Conservation (phyloP, 1,284 basidiomycete genomes). For the Cystobasidiaceae sp. region DNA sequence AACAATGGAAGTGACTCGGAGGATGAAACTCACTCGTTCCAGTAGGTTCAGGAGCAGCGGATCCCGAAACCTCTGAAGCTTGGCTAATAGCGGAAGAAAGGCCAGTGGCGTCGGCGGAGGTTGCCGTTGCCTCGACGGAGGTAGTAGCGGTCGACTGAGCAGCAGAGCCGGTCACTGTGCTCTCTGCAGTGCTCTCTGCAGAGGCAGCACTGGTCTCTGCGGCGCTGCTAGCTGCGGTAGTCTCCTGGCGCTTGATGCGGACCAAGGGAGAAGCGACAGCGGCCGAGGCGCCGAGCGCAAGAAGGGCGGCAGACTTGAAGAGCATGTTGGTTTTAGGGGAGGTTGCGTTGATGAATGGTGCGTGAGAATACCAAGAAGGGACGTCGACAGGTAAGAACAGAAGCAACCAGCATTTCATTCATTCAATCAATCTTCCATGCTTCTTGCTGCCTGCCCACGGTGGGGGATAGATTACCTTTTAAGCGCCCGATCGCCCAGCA, state of each 20-base stretch:
- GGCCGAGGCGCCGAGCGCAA: slow-evolving; percentile 28
- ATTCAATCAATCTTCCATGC: background rate
- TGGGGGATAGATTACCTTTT: too few species aligned
- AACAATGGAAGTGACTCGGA: too few species aligned
- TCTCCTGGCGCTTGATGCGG: slow-evolving; percentile 15
- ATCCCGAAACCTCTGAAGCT: background rate
- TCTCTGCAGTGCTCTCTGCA: slow-evolving; percentile 3
- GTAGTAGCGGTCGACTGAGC: slow-evolving; percentile 17
- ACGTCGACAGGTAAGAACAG: background rate
- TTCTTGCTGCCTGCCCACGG: background rate
- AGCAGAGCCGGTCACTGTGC: slow-evolving; percentile 10
- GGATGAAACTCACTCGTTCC: slow-evolving; percentile 5
- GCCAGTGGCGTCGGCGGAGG: slow-evolving; percentile 26
- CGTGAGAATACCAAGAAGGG: background rate
- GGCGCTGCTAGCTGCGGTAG: slow-evolving; percentile 41
- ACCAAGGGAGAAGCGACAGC: slow-evolving; percentile 20
- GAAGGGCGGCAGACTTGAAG: slow-evolving; percentile 13
- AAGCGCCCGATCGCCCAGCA: too few species aligned
- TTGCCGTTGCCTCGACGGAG: slow-evolving; percentile 13
- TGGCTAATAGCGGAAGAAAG: slow-evolving; percentile 19
- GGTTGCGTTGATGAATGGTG: background rate
- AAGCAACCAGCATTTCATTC: background rate
- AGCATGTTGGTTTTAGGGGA: slow-evolving; percentile 2
- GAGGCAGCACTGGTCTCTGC: slow-evolving; percentile 31
- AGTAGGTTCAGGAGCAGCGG: slow-evolving; percentile 1